Percentiles rank a stretch among this genome's conserved stretches.
Evolutionary conservation across 257 asterid genomes (phyloP).

Genomic region (Orobanche coerulescens): DNA sequence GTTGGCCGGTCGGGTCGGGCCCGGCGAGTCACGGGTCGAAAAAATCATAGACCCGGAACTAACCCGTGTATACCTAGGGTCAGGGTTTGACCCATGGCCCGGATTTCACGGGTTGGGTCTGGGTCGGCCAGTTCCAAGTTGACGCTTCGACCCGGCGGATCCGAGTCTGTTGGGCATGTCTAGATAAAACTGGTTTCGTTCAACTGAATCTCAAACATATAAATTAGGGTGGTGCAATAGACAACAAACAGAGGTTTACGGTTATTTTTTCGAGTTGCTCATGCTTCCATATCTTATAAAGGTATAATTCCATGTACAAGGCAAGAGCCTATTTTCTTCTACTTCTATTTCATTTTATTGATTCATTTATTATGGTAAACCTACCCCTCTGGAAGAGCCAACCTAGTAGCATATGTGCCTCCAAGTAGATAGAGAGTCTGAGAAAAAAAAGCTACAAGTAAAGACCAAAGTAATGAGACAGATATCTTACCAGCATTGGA

Average conservation of each 20-base stretch:
- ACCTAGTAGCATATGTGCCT: background rate
- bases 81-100: too few relatives aligned
- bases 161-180: too few relatives aligned
- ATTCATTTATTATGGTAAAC: background rate
- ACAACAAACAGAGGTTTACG: background rate
- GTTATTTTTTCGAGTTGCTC: background rate
- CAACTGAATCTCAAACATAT: background rate
- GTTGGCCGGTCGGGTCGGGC: too few relatives aligned
- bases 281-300: background rate
- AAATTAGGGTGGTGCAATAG: background rate
- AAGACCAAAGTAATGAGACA: background rate
- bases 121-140: too few relatives aligned
- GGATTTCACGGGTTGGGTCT: too few relatives aligned
- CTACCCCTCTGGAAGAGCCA: background rate
- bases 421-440: background rate
- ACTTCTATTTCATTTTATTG: background rate
- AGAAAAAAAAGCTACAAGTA: slow-evolving; percentile 9
- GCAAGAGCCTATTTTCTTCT: background rate
- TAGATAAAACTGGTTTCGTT: too few relatives aligned
- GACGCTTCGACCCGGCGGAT: too few relatives aligned
- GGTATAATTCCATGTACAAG: background rate
- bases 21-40: too few relatives aligned
- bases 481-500: slow-evolving; percentile 71
- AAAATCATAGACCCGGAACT: too few relatives aligned
- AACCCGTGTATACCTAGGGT: too few relatives aligned